Evolutionary conservation across 192 early-diverging fungal species (phyloP).

Genomic region (Dissophora ornata): DNA sequence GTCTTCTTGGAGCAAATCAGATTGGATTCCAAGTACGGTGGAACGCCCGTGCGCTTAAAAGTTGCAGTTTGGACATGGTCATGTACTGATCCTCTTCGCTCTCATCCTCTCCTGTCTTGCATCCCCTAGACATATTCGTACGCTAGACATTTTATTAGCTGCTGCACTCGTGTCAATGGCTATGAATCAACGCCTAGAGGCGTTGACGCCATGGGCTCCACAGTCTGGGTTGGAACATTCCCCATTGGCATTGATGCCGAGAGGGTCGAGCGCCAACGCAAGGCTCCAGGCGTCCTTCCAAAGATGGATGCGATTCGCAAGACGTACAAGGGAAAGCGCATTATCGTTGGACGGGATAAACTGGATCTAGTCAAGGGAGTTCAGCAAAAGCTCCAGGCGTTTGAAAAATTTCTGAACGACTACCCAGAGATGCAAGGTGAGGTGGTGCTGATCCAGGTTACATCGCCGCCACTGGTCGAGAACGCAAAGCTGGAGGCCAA

Average conservation of each 20-base stretch:
- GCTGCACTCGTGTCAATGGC: slow-evolving; percentile 92
- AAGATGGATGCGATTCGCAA: slow-evolving; percentile 87
- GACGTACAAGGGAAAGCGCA: slow-evolving; percentile 88
- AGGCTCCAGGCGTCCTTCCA: slow-evolving; percentile 69
- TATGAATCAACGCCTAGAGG: slow-evolving; percentile 94
- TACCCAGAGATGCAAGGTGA: slow-evolving; percentile 90
- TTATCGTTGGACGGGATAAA: slow-evolving; percentile 96
- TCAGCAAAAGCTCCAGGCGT: slow-evolving; percentile 92
- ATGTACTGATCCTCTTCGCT: not conserved
- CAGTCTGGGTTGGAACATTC: slow-evolving; percentile 90
- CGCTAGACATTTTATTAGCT: slow-evolving; percentile 91
- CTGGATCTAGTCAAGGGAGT: slow-evolving; percentile 96
- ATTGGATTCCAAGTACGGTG: slow-evolving; percentile 87
- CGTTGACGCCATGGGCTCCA: slow-evolving; percentile 84
- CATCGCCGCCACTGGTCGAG: slow-evolving; percentile 82
- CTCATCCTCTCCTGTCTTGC: not conserved
- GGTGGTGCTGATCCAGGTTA: slow-evolving; percentile 96
- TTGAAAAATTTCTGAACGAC: slow-evolving; percentile 89
- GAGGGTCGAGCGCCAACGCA: slow-evolving; percentile 71
- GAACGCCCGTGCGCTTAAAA: too few relatives aligned
- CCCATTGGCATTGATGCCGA: slow-evolving; percentile 97
- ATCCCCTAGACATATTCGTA: slow-evolving; percentile 85
- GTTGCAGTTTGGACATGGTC: not conserved
- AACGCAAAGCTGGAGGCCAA: slow-evolving; percentile 80
- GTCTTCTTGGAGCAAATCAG: slow-evolving; percentile 90